Evolutionary conservation across 2,329 filamentous ascomycete species (phyloP).

Genomic region (Phyllosticta capitalensis): DNA sequence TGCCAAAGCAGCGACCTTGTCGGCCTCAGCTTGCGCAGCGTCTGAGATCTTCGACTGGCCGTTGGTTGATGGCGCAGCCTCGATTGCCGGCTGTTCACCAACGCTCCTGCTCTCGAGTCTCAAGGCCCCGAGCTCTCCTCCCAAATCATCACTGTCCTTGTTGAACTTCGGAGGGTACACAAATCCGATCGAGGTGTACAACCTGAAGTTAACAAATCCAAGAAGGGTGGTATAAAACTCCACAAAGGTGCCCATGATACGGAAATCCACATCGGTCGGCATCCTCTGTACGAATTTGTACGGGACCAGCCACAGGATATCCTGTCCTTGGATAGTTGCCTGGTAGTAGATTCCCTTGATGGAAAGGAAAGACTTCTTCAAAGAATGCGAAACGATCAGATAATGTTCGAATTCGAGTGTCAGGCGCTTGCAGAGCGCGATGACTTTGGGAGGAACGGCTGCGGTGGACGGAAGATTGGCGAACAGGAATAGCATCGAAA

Average conservation of each 20-base stretch:
- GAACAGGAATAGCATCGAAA: conserved; percentile 96
- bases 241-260: conserved; percentile 98
- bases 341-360: conserved; percentile 99
- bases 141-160: conserved; percentile 72
- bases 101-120: conserved; percentile 69
- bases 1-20: conserved; percentile 31
- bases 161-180: conserved; percentile 97
- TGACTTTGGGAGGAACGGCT: conserved; percentile 87
- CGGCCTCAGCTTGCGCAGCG: conserved; percentile 40
- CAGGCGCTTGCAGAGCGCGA: conserved; percentile 85
- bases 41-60: conserved; percentile 25
- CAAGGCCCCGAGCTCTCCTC: conserved; percentile 84
- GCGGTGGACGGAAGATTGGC: conserved; percentile 88
- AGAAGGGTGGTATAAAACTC: conserved; percentile 97
- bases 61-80: conserved; percentile 15
- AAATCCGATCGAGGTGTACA: conserved; percentile 84
- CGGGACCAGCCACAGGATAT: conserved; percentile 92
- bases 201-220: conserved; percentile 88
- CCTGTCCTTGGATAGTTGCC: conserved; percentile 92
- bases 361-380: conserved; percentile 92
- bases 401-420: conserved; percentile 98
- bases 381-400: conserved; percentile 79
- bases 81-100: conserved; percentile 21
- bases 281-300: conserved; percentile 97
- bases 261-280: conserved; percentile 89